phyloP scores from a whole-genome alignment of 2,329 filamentous ascomycete genomes.

The Simplicillium sp. region DNA sequence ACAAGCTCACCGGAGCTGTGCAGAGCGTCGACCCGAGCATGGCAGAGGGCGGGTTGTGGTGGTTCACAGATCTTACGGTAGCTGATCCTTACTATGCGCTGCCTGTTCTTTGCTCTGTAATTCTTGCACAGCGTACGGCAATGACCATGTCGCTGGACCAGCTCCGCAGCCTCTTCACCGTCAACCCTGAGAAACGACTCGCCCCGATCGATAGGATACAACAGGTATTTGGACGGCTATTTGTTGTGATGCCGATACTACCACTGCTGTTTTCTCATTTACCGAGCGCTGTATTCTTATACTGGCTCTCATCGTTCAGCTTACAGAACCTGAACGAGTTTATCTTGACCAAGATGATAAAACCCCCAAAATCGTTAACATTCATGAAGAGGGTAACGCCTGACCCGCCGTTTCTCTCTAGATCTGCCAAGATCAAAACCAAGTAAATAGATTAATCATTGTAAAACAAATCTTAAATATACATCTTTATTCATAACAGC shows the following conservation, averaged over 20 bases:
- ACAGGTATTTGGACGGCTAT: conserved; percentile 17
- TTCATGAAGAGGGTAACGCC: conserved; percentile 2
- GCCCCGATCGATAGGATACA: background rate
- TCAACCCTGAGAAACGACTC: conserved; percentile 10
- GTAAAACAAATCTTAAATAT: background rate
- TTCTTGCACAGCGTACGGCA: conserved; percentile 19
- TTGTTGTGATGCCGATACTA: conserved; percentile 22
- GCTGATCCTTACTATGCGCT: conserved; percentile 42
- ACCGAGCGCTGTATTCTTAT: conserved; percentile 30
- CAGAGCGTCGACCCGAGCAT: conserved; percentile 25
- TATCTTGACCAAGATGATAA: conserved; percentile 15
- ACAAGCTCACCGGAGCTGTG: conserved; percentile 6
- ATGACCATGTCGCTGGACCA: conserved; percentile 17
- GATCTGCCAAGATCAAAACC: conserved; percentile 6
- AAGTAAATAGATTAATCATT: conserved; percentile 9
- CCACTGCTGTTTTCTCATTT: conserved; percentile 24
- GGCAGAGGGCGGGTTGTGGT: conserved; percentile 40
- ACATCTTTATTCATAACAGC: no score
- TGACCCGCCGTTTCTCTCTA: no score
- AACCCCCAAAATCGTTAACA: no score
- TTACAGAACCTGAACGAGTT: conserved; percentile 22
- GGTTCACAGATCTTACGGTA: conserved; percentile 44
- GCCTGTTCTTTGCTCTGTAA: conserved; percentile 25
- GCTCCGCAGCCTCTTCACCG: conserved; percentile 15
- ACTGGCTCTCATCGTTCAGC: conserved; percentile 27